Evolutionary conservation across 257 asterid species (phyloP).

Genomic region (Cruciata laevipes): DNA sequence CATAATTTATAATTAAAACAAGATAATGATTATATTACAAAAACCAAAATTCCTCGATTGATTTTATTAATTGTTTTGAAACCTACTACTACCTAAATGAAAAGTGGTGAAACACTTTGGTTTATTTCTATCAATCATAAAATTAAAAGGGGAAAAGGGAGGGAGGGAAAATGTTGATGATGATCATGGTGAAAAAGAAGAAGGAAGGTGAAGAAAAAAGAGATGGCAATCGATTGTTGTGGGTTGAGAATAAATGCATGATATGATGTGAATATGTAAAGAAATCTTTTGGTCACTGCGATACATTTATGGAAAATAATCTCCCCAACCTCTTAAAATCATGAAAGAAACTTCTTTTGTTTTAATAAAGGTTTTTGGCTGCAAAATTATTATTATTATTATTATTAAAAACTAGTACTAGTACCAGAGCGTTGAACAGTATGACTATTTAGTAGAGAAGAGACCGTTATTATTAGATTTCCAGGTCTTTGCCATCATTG

Average conservation of each 20-base stretch:
- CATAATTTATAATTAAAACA: no score
- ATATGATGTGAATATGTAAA: slow-evolving; percentile 31
- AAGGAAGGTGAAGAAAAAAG: slow-evolving; percentile 15
- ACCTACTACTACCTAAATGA: no score
- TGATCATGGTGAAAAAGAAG: slow-evolving; percentile 29
- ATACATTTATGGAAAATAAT: slow-evolving; percentile 39
- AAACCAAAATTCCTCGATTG: no score
- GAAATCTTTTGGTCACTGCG: slow-evolving; percentile 51
- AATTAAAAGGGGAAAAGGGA: not conserved
- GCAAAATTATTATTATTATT: no score
- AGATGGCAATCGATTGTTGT: slow-evolving; percentile 21
- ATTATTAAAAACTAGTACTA: slow-evolving; percentile 11
- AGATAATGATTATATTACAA: no score
- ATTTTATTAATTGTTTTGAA: no score
- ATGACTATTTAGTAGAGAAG: slow-evolving; percentile 13
- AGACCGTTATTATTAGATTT: slow-evolving; percentile 34
- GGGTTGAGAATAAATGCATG: slow-evolving; percentile 27
- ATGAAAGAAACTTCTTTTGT: slow-evolving; percentile 29
- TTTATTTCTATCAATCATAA: not conserved
- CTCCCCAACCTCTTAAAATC: slow-evolving; percentile 35
- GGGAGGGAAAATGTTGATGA: slow-evolving; percentile 32
- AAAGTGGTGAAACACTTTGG: no score
- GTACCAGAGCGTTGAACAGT: not conserved
- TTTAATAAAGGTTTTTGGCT: slow-evolving; percentile 29
- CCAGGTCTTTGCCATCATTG: slow-evolving; percentile 51